These are phyloP conservation scores for Smallanthus sonchifolius DNA, from an alignment of 129 eudicot genomes.

Conservation along the genomic window DNA sequence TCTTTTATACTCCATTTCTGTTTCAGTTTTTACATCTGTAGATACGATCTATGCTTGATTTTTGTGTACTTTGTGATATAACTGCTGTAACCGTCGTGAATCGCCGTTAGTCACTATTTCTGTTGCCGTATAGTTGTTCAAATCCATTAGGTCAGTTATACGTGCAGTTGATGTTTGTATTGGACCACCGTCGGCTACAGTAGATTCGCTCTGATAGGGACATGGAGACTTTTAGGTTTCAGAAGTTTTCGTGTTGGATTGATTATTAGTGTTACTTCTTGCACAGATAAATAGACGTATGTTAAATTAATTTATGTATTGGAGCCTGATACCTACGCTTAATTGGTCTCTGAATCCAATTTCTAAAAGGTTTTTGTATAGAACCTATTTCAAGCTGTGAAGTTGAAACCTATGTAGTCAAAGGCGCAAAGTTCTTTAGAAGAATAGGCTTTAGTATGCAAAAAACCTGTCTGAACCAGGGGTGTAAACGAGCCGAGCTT, in stretches of 20 bases:
- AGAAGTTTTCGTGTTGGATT: no score
- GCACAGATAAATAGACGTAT: no score
- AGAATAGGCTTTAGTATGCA: no score
- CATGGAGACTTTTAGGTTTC: neutral
- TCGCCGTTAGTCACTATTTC: neutral
- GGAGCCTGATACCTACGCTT: neutral
- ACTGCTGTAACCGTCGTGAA: neutral
- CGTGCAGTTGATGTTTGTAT: neutral
- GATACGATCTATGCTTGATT: conserved; percentile 15
- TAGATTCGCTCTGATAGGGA: neutral
- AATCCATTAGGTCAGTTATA: conserved; percentile 3
- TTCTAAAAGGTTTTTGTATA: no score
- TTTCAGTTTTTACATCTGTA: neutral
- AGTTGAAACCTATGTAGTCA: neutral
- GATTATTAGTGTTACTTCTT: no score
- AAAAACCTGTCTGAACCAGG: no score
- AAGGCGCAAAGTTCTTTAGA: no score
- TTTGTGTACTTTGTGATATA: neutral
- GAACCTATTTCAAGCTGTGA: neutral
- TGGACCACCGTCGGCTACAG: neutral
- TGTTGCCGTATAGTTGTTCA: no score
- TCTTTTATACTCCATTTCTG: neutral
- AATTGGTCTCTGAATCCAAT: neutral
- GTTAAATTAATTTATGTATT: neutral
- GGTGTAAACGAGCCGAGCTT: no score